phyloP scores from a whole-genome alignment of 768 basidiomycete species.

The Tylopilus subfusipes region DNA sequence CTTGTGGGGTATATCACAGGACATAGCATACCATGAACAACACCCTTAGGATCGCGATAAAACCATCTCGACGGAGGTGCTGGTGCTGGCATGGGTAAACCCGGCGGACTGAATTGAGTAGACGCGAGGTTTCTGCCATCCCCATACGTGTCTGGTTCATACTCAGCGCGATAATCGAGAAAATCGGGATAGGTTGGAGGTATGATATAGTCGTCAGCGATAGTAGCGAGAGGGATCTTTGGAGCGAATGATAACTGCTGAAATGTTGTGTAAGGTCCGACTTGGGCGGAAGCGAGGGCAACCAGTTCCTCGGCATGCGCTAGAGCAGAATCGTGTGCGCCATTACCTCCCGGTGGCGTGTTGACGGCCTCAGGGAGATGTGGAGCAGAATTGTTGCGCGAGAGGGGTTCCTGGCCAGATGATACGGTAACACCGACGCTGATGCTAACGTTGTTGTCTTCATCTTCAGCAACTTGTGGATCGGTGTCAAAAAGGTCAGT shows the following conservation, averaged over 20 bases:
- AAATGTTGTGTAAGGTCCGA: conserved; percentile 87
- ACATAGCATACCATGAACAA: conserved; percentile 62
- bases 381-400: conserved; percentile 24
- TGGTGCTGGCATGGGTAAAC: conserved; percentile 67
- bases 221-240: conserved; percentile 80
- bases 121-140: conserved; percentile 49
- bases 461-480: conserved; percentile 43
- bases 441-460: conserved; percentile 57
- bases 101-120: conserved; percentile 75
- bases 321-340: conserved; percentile 33
- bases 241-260: conserved; percentile 86
- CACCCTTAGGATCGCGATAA: conserved; percentile 79
- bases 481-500: conserved; percentile 45
- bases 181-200: conserved; percentile 86
- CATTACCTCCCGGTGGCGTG: conserved; percentile 30
- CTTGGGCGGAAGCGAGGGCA: conserved; percentile 63
- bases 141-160: conserved; percentile 55
- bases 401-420: conserved; percentile 35
- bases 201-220: conserved; percentile 89
- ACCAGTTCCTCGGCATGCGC: conserved; percentile 64
- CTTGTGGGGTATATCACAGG: background rate
- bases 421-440: conserved; percentile 60
- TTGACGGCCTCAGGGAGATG: conserved; percentile 25
- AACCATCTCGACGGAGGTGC: conserved; percentile 73
- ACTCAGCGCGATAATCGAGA: conserved; percentile 59